Percentiles rank a stretch among this genome's conserved stretches.
Conservation (phyloP, 2,329 filamentous ascomycete genomes). For the Fusarium sp. region DNA sequence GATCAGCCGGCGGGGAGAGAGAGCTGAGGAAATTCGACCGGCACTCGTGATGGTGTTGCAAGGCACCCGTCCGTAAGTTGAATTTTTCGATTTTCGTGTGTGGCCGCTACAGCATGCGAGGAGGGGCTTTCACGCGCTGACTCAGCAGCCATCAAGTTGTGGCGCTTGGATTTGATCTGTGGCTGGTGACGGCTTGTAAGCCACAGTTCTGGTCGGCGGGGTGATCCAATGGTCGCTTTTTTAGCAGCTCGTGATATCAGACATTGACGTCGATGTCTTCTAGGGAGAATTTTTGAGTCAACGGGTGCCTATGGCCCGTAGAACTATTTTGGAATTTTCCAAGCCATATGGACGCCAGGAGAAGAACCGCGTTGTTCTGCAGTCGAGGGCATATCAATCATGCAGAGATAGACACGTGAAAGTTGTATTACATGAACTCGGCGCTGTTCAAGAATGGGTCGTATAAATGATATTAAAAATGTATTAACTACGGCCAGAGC, state of each 20-base stretch:
- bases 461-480: not conserved
- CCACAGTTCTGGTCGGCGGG: conserved; percentile 7
- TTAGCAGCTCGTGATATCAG: not conserved
- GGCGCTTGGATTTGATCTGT: conserved; percentile 17
- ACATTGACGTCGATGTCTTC: not conserved
- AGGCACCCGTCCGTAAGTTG: conserved; percentile 47
- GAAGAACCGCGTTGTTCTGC: not conserved
- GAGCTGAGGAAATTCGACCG: conserved; percentile 54
- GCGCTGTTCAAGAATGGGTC: not conserved
- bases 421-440: not conserved
- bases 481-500: not conserved
- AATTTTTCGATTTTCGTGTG: conserved; percentile 62
- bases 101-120: conserved; percentile 56
- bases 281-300: not conserved
- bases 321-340: not conserved
- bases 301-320: not conserved
- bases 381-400: not conserved
- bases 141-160: conserved; percentile 45
- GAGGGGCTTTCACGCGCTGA: conserved; percentile 55
- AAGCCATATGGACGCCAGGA: not conserved
- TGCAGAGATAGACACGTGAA: not conserved
- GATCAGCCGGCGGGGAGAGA: conserved; percentile 54
- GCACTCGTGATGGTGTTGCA: conserved; percentile 56
- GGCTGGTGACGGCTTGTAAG: not conserved
- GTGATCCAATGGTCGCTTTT: not conserved